Base-by-base conservation (phyloP, 768 basidiomycete genomes). In the Tulasnella sp. region DNA sequence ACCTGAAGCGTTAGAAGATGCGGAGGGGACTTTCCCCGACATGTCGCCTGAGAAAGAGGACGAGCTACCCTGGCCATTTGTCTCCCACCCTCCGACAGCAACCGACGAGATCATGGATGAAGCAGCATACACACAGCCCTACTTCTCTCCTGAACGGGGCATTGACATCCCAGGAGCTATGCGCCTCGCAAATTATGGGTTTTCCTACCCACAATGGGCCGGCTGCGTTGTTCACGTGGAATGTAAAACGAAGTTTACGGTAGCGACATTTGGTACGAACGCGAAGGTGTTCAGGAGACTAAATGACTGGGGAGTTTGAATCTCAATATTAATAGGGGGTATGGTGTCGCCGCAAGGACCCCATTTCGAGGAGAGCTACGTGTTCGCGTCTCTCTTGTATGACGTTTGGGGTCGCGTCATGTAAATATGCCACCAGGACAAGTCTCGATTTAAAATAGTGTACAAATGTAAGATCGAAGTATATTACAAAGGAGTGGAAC, bases 401-500 rank as follows among this genome's bases (percentile, higher is more conserved):
- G 12, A 46, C 16, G 14, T 44, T 18, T 46, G 18, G 46, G 12
- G 1, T 46, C 46, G 46, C 46, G 16, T 18, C 46, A 46, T 46
- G 46, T 46, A 46, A 46, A 18, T 16, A 37, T 69, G 64, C 34
- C 64, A 34, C 64, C 64, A 22, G 64, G 64, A 37, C 64, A 34
- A 69, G 18, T 28, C 5, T 69, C 34, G 18, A 69, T 69, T 69
- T 34, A 22, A 37, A 69, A 7, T 69, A 69, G 1, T 37, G 18
- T 5, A 37, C 34, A 31, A 69, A 16, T 20, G 11, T 37, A 28
- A 69, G 64, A 3, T 31, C 31, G 20, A 69, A 31, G 64, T 69
- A 75, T 37, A 75, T 40, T 75, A 75, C 74, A 75, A 75, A 75
- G 16, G 74, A 48, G 46, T 12, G 74, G 74, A 75, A 48, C 64